Base-by-base conservation (phyloP, 2,329 filamentous ascomycete species). In the Hysterium pulicare region DNA sequence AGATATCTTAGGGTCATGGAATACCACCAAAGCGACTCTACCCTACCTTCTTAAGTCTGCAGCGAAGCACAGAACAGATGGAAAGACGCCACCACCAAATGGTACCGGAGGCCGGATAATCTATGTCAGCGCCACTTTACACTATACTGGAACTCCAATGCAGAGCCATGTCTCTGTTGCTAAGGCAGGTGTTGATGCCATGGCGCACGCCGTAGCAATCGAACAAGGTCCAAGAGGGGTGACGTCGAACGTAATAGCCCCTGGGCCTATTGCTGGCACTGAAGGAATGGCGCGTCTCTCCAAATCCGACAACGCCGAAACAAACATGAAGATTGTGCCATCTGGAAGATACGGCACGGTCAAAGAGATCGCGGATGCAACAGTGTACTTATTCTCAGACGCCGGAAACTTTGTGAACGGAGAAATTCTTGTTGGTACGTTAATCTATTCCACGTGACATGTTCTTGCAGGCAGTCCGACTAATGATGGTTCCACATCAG, bases 141-240 rank as follows among this genome's bases (percentile, higher is more conserved):
- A 97, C 71, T 96, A 91, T 71, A 85, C 86, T 1, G 90, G 89
- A 28, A 81, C 84, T 67, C 85, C 90, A 0, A 74, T 95, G 53
- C 93, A 97, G 67, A 80, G 86, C 2, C 91, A 97, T 68, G 90
- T 91, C n/a, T 77, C 84, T 2, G 90, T 90, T 1, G 91, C 93
- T 44, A 98, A 98, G 71, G 87, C 91, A 0, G 87, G 85, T 13
- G 82, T 98, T 9, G 91, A 98, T 68, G 84, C 89, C 1, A 79
- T 98, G 59, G 84, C 87, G 45, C 79, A 83, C 41, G 85, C 82
- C 4, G 81, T 94, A 0, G 83, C 89, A 2, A 79, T 98, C 41
- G 93, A 98, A 67, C 93, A 93, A 62, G 91, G 91, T 0, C 93
- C 93, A 0, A 78, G 81, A 33, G 93, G 93, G 11, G 71, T 97